Evolutionary conservation across 129 eudicot species (phyloP).

Genomic region (Chrysanthemum lavandulifolium): DNA sequence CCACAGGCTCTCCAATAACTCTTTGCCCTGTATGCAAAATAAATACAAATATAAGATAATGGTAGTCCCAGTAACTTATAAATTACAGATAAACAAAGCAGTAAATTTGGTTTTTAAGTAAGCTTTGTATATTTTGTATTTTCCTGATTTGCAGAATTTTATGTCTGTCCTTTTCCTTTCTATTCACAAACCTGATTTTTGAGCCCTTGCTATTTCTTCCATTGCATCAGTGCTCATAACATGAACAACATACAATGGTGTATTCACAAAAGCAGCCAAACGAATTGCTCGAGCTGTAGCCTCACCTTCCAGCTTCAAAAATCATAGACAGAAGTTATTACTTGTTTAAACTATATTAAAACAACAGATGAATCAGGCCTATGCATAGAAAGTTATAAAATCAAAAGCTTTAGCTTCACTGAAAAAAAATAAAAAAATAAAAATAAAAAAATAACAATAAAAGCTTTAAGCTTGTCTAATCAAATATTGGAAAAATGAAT

Average conservation of each 20-base stretch:
- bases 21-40: constrained; percentile 65
- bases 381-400: neutral
- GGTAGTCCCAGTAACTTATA: constrained; percentile 10
- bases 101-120: neutral
- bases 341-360: neutral
- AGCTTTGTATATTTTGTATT: neutral
- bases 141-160: constrained; percentile 3
- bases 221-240: constrained; percentile 99
- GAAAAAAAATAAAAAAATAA: no score
- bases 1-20: constrained; percentile 96
- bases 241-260: constrained; percentile 97
- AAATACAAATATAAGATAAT: constrained; percentile 17
- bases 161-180: constrained; percentile 3
- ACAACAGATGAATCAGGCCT: neutral
- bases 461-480: neutral
- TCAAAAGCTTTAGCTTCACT: neutral
- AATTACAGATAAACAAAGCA: constrained; percentile 8
- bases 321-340: constrained; percentile 3
- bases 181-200: constrained; percentile 72
- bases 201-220: constrained; percentile 96
- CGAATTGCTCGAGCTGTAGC: constrained; percentile 97
- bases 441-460: no score
- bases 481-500: neutral
- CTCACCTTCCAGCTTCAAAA: constrained; percentile 86
- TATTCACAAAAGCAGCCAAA: constrained; percentile 88